These are phyloP conservation scores for Ophidiomyces ophidiicola DNA, from an alignment of 2,329 filamentous ascomycete species.

Conservation along the genomic window DNA sequence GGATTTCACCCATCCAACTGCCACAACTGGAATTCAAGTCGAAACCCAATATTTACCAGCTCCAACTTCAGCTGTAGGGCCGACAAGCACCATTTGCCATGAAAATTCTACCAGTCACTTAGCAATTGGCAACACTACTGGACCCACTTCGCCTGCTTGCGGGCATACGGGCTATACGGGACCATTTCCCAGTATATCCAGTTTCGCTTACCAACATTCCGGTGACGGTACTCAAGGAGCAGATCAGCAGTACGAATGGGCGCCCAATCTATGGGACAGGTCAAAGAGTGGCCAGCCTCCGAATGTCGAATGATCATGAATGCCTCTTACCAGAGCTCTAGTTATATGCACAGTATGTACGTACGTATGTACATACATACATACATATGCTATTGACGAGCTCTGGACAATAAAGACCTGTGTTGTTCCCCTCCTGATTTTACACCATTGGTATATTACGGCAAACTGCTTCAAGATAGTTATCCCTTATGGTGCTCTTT, in stretches of 20 bases:
- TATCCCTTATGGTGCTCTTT: too few relatives aligned
- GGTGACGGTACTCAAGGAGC: slow-evolving; percentile 2
- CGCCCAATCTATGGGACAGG: slow-evolving; percentile 8
- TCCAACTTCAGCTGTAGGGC: neutral
- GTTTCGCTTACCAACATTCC: slow-evolving; percentile 6
- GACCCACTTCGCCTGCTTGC: slow-evolving; percentile 1
- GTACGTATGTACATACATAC: too few relatives aligned
- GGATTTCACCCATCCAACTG: slow-evolving; percentile 6
- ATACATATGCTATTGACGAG: too few relatives aligned
- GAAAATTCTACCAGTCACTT: neutral
- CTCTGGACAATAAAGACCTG: too few relatives aligned
- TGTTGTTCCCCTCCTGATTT: too few relatives aligned
- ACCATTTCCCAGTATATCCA: slow-evolving; percentile 3
- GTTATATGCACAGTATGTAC: neutral
- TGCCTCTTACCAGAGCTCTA: too few relatives aligned
- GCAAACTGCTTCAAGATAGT: too few relatives aligned
- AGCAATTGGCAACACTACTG: neutral
- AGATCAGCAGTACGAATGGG: slow-evolving; percentile 10
- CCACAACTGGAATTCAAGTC: neutral
- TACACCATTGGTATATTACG: too few relatives aligned
- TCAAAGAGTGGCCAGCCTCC: slow-evolving; percentile 1
- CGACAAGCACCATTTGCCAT: neutral
- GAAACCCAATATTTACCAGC: neutral
- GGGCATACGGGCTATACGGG: slow-evolving; percentile 1
- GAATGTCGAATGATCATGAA: slow-evolving; percentile 1